Percentiles rank a stretch among this genome's conserved stretches.
phyloP scores from a whole-genome alignment of 257 asterid genomes.

The Nicotiana paniculata region DNA sequence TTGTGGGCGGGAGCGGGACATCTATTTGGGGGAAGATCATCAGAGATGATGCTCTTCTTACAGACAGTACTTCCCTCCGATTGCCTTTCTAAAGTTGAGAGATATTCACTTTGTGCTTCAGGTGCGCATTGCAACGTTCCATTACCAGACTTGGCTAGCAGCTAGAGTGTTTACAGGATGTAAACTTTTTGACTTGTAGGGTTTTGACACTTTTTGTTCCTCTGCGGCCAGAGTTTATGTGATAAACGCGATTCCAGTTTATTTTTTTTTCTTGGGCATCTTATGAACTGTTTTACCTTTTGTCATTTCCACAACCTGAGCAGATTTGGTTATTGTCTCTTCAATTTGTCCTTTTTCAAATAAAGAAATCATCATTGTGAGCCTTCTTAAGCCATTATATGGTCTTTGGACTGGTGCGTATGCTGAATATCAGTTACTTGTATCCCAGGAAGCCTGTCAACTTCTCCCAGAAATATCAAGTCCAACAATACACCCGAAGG shows the following conservation, averaged over 20 bases:
- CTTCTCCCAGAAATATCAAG: conserved; percentile 92
- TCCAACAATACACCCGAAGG: conserved; percentile 77
- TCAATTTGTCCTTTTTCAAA: neutral
- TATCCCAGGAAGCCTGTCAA: conserved; percentile 64
- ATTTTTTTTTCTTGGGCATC: neutral
- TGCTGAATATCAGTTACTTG: conserved; percentile 11
- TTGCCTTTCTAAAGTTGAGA: neutral
- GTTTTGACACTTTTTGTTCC: neutral
- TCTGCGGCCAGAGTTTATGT: neutral
- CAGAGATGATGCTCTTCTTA: neutral
- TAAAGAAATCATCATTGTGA: neutral
- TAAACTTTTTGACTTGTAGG: neutral
- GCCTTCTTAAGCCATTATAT: neutral
- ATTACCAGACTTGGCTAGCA: neutral
- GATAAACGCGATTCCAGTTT: neutral
- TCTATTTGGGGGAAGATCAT: neutral
- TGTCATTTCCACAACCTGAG: neutral
- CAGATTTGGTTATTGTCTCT: neutral
- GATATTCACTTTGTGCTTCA: neutral
- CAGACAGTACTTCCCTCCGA: neutral
- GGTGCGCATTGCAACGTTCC: neutral
- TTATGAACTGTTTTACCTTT: neutral
- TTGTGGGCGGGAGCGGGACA: neutral
- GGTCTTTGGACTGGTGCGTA: neutral
- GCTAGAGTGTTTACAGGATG: neutral